phyloP scores from a whole-genome alignment of 2,329 filamentous ascomycete genomes.

The Phialophora tarda region DNA sequence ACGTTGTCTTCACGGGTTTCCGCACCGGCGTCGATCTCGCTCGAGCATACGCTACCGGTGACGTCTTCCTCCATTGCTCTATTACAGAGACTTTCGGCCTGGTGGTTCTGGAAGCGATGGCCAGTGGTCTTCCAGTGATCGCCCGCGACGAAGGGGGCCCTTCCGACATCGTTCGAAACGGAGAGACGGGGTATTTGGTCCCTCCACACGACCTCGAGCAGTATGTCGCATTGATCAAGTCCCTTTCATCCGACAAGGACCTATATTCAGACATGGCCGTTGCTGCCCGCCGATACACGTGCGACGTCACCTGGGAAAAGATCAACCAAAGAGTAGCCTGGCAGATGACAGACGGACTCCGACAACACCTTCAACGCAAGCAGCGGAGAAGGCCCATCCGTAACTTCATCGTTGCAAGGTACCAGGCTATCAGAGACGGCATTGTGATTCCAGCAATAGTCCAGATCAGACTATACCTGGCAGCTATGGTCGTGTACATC shows the following conservation, averaged over 20 bases:
- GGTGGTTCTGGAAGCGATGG: slow-evolving; percentile 73
- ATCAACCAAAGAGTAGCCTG: slow-evolving; percentile 73
- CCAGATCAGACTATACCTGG: slow-evolving; percentile 41
- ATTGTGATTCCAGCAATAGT: slow-evolving; percentile 39
- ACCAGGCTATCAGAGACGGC: slow-evolving; percentile 30
- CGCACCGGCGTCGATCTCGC: slow-evolving; percentile 66
- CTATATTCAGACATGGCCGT: slow-evolving; percentile 55
- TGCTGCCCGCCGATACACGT: slow-evolving; percentile 62
- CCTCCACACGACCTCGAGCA: slow-evolving; percentile 63
- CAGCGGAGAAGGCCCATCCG: slow-evolving; percentile 29
- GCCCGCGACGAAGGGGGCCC: slow-evolving; percentile 73
- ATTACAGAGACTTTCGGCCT: slow-evolving; percentile 74
- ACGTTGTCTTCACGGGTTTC: slow-evolving; percentile 71
- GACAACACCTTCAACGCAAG: slow-evolving; percentile 40
- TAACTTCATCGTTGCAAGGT: slow-evolving; percentile 39
- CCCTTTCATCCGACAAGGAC: slow-evolving; percentile 55
- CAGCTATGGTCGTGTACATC: slow-evolving; percentile 44
- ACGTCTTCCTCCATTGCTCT: slow-evolving; percentile 74
- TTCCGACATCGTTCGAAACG: slow-evolving; percentile 68
- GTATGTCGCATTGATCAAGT: slow-evolving; percentile 62
- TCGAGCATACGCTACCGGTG: slow-evolving; percentile 69
- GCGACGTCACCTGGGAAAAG: slow-evolving; percentile 71
- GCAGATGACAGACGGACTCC: slow-evolving; percentile 61
- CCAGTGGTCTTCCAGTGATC: slow-evolving; percentile 70
- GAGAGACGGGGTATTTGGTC: slow-evolving; percentile 65